Conservation (phyloP, 805 yeast genomes). For the Ogataea siamensis region DNA sequence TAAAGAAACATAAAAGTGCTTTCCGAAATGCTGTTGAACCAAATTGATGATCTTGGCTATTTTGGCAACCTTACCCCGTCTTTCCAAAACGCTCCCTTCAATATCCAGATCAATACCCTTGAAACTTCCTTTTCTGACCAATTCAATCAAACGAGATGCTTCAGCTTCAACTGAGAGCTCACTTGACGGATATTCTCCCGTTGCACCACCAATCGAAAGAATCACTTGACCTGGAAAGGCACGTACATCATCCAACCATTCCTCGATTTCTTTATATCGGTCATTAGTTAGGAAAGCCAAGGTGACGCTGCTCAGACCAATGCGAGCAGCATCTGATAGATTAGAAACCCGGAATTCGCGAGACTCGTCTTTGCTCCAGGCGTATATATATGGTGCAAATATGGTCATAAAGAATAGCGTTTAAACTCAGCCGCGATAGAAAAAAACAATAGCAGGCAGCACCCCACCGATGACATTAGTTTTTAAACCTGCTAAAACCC, state of each 20-base stretch:
- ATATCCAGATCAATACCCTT: conserved; percentile 32
- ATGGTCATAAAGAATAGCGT: conserved; percentile 22
- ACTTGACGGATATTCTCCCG: conserved; percentile 27
- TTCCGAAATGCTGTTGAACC: conserved; percentile 10
- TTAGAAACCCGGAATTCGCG: conserved; percentile 18
- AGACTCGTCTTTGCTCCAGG: conserved; percentile 28
- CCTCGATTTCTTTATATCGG: conserved; percentile 25
- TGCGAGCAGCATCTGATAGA: conserved; percentile 16
- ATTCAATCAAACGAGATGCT: conserved; percentile 11
- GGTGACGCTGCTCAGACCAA: conserved; percentile 22
- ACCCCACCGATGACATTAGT: no score
- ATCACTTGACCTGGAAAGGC: conserved; percentile 23
- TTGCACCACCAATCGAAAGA: conserved; percentile 34
- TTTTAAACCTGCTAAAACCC: conserved; percentile 48
- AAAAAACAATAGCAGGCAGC: no score
- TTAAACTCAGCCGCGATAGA: conserved; percentile 2
- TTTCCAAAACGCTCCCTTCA: conserved; percentile 25
- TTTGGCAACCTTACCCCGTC: conserved; percentile 8
- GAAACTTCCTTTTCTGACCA: conserved; percentile 20
- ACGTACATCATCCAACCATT: conserved; percentile 27
- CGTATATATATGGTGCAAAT: conserved; percentile 32
- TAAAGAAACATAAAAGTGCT: conserved; percentile 21
- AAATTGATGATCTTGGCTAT: conserved; percentile 18
- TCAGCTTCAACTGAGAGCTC: conserved; percentile 16
- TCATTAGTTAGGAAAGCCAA: conserved; percentile 30